Evolutionary conservation across 495 filamentous ascomycete species (phyloP).

Genomic region (Cladorrhinum samala): DNA sequence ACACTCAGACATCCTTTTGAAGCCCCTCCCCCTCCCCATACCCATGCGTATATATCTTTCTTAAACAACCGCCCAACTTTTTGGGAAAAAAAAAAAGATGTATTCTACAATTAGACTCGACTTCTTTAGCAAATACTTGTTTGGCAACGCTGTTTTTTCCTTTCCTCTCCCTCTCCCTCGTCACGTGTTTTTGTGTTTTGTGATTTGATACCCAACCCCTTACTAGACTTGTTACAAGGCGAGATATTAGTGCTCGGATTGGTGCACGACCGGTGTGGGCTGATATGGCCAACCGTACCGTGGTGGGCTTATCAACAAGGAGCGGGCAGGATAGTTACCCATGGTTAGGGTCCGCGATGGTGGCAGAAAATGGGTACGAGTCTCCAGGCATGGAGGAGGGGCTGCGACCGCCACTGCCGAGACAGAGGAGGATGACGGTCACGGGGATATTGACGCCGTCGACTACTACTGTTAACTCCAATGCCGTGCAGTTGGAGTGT

Average conservation of each 20-base stretch:
- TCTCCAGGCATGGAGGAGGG: neutral
- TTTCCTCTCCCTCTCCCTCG: neutral
- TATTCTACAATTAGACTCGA: too few relatives aligned
- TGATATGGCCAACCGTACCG: neutral
- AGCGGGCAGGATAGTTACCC: neutral
- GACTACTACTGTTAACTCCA: neutral
- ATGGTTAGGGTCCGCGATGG: neutral
- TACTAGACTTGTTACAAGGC: neutral
- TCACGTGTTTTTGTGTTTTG: neutral
- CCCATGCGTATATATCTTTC: too few relatives aligned
- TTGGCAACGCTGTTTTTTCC: too few relatives aligned
- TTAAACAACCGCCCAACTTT: too few relatives aligned
- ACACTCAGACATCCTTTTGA: neutral
- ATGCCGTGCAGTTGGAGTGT: neutral
- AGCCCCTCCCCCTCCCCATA: too few relatives aligned
- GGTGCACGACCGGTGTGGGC: neutral
- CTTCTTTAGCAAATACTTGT: too few relatives aligned
- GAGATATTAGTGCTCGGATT: neutral
- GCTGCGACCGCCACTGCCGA: neutral
- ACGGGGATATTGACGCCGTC: neutral
- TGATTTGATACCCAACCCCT: neutral
- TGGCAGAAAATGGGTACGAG: neutral
- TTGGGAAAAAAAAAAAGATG: too few relatives aligned
- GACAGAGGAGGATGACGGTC: too few relatives aligned
- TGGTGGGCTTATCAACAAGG: neutral